These are phyloP conservation scores for Fusarium praegraminearum DNA, from an alignment of 2,329 filamentous ascomycete genomes.

Conservation along the genomic window DNA sequence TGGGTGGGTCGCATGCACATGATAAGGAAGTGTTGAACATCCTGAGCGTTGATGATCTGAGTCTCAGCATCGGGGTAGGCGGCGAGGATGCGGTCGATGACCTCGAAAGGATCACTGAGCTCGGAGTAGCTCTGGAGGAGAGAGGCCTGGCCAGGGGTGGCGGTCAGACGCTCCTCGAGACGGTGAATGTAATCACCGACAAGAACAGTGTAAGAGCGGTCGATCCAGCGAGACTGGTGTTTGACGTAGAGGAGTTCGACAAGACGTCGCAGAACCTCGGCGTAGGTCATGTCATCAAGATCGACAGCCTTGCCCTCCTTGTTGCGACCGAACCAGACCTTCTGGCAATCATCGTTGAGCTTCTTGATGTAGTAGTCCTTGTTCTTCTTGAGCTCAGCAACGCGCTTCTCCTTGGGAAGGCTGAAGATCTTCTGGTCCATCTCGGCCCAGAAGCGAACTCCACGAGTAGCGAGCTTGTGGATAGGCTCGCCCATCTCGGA, in stretches of 20 bases:
- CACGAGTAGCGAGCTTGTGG: slow-evolving; percentile 96
- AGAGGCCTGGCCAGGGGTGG: slow-evolving; percentile 76
- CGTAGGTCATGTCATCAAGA: slow-evolving; percentile 95
- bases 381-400: slow-evolving; percentile 88
- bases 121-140: slow-evolving; percentile 91
- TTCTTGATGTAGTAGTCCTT: slow-evolving; percentile 94
- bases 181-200: slow-evolving; percentile 97
- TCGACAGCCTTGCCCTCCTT: slow-evolving; percentile 83
- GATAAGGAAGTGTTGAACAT: slow-evolving; percentile 95
- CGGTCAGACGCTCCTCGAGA: slow-evolving; percentile 94
- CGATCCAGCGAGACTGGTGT: slow-evolving; percentile 92
- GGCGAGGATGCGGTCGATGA: slow-evolving; percentile 82
- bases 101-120: slow-evolving; percentile 82
- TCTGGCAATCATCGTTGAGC: slow-evolving; percentile 95
- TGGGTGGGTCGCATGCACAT: slow-evolving; percentile 92
- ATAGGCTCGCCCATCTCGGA: slow-evolving; percentile 99
- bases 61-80: slow-evolving; percentile 87
- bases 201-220: slow-evolving; percentile 82
- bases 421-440: slow-evolving; percentile 99
- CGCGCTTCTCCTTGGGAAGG: slow-evolving; percentile 92
- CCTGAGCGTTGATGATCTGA: slow-evolving; percentile 97
- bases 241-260: slow-evolving; percentile 92
- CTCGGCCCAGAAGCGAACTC: slow-evolving; percentile 97
- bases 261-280: slow-evolving; percentile 86
- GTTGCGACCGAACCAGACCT: slow-evolving; percentile 95